Evolutionary conservation across 73 alveolate genomes (phyloP).

Genomic region (Effrenium voratum): DNA sequence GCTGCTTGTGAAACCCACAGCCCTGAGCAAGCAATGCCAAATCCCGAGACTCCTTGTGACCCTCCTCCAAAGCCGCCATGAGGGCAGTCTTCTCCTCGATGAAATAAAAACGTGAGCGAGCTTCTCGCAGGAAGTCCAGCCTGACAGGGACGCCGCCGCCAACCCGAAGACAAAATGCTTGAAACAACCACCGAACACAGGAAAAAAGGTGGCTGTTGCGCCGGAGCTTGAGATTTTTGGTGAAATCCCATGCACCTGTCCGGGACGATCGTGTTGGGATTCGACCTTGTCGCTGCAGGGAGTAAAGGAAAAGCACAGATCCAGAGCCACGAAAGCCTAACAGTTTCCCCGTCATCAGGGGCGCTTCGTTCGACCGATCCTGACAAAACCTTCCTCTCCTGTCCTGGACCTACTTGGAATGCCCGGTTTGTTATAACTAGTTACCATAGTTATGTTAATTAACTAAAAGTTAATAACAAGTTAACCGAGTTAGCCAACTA

Average conservation of each 20-base stretch:
- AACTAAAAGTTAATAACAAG: no score
- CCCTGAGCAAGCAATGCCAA: not conserved
- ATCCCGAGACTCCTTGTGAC: not conserved
- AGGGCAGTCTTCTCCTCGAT: constrained; percentile 22
- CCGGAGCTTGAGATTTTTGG: not conserved
- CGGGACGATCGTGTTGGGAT: constrained; percentile 17
- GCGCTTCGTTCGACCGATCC: no score
- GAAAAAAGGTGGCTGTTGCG: not conserved
- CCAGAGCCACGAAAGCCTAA: not conserved
- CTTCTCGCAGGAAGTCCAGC: constrained; percentile 38
- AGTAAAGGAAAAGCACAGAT: not conserved
- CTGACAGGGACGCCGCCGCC: no score
- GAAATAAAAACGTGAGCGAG: constrained; percentile 24
- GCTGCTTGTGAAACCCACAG: no score
- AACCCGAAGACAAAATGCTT: no score
- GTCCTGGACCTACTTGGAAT: no score
- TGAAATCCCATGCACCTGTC: not conserved
- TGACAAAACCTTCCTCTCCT: no score
- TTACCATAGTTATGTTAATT: no score
- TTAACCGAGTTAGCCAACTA: no score
- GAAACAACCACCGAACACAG: no score
- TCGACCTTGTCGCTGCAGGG: not conserved
- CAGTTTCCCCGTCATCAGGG: no score
- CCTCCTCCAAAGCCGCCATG: constrained; percentile 21
- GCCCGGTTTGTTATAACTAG: no score